These are phyloP conservation scores for Colletotrichum tofieldiae DNA, from an alignment of 2,329 filamentous ascomycete genomes.

Conservation along the genomic window DNA sequence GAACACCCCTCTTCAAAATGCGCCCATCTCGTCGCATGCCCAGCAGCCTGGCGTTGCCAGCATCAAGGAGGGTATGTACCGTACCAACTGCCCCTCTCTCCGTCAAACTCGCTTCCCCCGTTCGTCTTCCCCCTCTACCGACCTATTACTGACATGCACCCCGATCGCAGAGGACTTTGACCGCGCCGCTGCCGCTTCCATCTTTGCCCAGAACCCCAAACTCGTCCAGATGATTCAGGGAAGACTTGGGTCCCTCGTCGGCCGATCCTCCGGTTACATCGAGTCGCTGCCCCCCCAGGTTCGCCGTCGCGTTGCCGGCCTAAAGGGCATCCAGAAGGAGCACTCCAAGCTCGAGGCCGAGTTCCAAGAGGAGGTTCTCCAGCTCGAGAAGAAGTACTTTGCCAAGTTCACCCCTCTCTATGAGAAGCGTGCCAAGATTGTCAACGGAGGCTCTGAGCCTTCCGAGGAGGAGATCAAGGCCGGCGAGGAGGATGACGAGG, in stretches of 20 bases:
- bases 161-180: conserved; percentile 86
- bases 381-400: conserved; percentile 99
- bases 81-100: conserved; percentile 51
- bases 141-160: conserved; percentile 44
- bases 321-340: conserved; percentile 99
- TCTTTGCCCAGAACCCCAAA: conserved; percentile 96
- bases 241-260: conserved; percentile 92
- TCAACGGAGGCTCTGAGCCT: conserved; percentile 90
- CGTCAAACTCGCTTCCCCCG: background rate
- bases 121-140: conserved; percentile 34
- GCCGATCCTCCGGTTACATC: conserved; percentile 96
- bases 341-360: conserved; percentile 98
- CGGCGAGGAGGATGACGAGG: conserved; percentile 85
- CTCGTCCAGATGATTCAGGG: conserved; percentile 98
- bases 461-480: conserved; percentile 89
- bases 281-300: conserved; percentile 93
- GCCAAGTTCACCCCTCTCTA: conserved; percentile 98
- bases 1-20: conserved; percentile 96
- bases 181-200: conserved; percentile 86
- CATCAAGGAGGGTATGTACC: conserved; percentile 93
- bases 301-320: conserved; percentile 91
- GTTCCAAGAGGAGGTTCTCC: conserved; percentile 98
- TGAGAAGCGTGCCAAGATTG: conserved; percentile 91
- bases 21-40: conserved; percentile 97
- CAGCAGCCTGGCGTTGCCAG: conserved; percentile 94